Percentiles rank a stretch among this genome's conserved stretches.
These are phyloP conservation scores for Clavulina sp. DNA, from an alignment of 768 basidiomycete genomes.

Conservation along the genomic window DNA sequence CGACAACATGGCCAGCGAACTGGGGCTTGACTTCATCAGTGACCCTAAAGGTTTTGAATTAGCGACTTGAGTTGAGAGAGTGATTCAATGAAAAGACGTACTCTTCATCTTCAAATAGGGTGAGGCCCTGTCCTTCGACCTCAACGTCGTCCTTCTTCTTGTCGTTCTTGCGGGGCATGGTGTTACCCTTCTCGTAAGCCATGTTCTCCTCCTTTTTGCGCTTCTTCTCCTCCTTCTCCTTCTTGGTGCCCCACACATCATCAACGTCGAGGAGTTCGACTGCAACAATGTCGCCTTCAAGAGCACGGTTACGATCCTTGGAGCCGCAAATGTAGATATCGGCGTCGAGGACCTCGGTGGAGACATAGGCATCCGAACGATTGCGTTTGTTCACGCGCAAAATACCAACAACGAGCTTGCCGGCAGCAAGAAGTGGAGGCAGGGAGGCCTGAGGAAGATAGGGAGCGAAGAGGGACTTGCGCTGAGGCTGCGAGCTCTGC, in stretches of 20 bases:
- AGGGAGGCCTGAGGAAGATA: constrained; percentile 96
- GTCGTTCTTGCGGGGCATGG: constrained; percentile 72
- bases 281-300: constrained; percentile 97
- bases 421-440: constrained; percentile 88
- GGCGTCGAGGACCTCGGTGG: constrained; percentile 93
- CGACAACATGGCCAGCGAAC: constrained; percentile 96
- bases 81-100: constrained; percentile 20
- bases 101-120: constrained; percentile 97
- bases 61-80: constrained; percentile 3
- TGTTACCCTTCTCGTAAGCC: constrained; percentile 71
- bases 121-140: constrained; percentile 94
- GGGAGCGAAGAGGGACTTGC: constrained; percentile 96
- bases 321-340: constrained; percentile 99
- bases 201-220: constrained; percentile 99
- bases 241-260: constrained; percentile 97
- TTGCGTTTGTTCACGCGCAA: constrained; percentile 96
- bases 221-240: constrained; percentile 99
- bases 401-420: constrained; percentile 94
- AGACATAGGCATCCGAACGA: constrained; percentile 94
- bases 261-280: constrained; percentile 96
- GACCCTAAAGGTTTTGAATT: constrained; percentile 35
- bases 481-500: constrained; percentile 78
- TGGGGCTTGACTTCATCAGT: constrained; percentile 97
- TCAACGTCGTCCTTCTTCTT: constrained; percentile 99
- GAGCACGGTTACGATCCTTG: constrained; percentile 93